These are phyloP conservation scores for Lepraria neglecta DNA, from an alignment of 495 filamentous ascomycete species.

Conservation along the genomic window DNA sequence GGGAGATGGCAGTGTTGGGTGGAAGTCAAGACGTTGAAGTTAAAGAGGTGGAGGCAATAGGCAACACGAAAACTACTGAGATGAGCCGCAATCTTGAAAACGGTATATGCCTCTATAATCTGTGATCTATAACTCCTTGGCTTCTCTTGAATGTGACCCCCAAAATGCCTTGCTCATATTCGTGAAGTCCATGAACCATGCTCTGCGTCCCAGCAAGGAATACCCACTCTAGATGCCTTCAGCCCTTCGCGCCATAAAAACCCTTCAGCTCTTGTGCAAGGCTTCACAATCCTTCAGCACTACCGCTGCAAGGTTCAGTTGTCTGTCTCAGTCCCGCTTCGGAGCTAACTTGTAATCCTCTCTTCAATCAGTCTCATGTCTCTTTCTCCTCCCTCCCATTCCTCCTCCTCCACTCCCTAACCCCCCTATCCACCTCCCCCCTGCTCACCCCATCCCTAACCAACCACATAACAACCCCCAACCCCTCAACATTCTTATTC, in stretches of 20 bases:
- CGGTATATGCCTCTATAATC: constrained; percentile 1
- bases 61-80: background rate
- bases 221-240: background rate
- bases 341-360: background rate
- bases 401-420: constrained; percentile 74
- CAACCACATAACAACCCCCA: constrained; percentile 78
- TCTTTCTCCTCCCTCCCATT: constrained; percentile 41
- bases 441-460: constrained; percentile 75
- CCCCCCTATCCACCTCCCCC: constrained; percentile 71
- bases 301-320: too few relatives aligned
- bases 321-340: background rate
- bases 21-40: background rate
- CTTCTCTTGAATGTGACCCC: background rate
- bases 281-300: background rate
- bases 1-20: background rate
- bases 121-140: background rate
- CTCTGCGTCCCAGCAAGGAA: background rate
- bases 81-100: background rate
- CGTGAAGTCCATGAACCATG: background rate
- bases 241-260: background rate
- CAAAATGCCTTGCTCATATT: constrained; percentile 5
- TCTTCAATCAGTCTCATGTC: background rate
- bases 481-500: constrained; percentile 76
- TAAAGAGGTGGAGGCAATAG: background rate
- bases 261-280: background rate